Evolutionary conservation across 2,329 filamentous ascomycete species (phyloP).

Genomic region (Coleophoma eucalyptorum): DNA sequence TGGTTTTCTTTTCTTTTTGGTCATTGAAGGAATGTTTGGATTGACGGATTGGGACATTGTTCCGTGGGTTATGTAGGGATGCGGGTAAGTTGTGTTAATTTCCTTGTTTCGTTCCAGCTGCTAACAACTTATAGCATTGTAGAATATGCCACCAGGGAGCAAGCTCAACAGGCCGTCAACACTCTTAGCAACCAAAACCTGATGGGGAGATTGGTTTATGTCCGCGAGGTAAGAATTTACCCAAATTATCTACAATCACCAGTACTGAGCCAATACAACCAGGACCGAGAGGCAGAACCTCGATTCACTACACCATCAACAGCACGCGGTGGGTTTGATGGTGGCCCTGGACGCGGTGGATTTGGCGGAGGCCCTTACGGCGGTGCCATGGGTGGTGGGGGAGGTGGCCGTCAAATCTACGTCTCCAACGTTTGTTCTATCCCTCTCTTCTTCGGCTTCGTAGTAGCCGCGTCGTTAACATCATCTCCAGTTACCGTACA

Average conservation of each 20-base stretch:
- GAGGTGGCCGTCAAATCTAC: conserved; percentile 86
- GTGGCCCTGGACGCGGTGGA: conserved; percentile 39
- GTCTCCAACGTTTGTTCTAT: conserved; percentile 88
- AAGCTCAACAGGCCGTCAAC: conserved; percentile 95
- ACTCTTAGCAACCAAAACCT: conserved; percentile 99
- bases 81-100: conserved; percentile 71
- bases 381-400: conserved; percentile 43
- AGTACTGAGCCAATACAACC: conserved; percentile 8
- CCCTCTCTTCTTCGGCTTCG: conserved; percentile 23
- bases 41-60: conserved; percentile 98
- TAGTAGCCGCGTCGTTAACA: conserved; percentile 31
- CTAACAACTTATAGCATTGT: conserved; percentile 69
- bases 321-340: conserved; percentile 58
- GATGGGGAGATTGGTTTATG: conserved; percentile 97
- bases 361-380: conserved; percentile 46
- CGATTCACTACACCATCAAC: conserved; percentile 80
- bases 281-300: conserved; percentile 98
- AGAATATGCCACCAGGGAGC: conserved; percentile 99
- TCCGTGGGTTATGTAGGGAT: conserved; percentile 94
- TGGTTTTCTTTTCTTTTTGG: conserved; percentile 60
- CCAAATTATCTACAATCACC: neutral
- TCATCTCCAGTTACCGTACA: conserved; percentile 78
- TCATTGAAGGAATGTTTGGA: conserved; percentile 85
- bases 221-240: conserved; percentile 73
- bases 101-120: too few relatives aligned